Percentiles rank a stretch among this genome's conserved stretches.
Evolutionary conservation across 345 rosid species (phyloP).

Genomic region (Pelargonium nanum): DNA sequence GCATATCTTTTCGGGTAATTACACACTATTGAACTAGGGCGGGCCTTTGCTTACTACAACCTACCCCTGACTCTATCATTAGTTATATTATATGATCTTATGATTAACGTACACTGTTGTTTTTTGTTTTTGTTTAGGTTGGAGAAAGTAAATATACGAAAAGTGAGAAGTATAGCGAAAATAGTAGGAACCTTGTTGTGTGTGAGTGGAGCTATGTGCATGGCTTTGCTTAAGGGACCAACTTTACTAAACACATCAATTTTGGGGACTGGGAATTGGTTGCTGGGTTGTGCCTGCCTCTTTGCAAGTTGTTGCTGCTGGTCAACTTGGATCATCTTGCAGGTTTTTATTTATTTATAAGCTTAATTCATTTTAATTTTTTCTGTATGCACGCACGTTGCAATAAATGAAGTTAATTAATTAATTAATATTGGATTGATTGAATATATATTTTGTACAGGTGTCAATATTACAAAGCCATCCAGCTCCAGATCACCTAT

Average conservation of each 20-base stretch:
- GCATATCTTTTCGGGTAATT: slow-evolving; percentile 25
- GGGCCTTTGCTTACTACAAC: neutral
- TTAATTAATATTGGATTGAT: neutral
- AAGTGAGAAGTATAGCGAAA: slow-evolving; percentile 24
- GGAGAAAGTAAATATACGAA: slow-evolving; percentile 24
- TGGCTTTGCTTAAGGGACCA: slow-evolving; percentile 52
- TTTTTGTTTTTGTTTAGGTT: slow-evolving; percentile 12
- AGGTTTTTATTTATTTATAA: slow-evolving; percentile 15
- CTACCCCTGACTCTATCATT: neutral
- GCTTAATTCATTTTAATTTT: neutral
- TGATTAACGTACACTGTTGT: neutral
- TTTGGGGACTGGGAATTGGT: slow-evolving; percentile 22
- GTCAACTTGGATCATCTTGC: slow-evolving; percentile 54
- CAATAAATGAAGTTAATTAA: neutral
- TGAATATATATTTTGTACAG: slow-evolving; percentile 15
- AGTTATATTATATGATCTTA: neutral
- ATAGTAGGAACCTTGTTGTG: slow-evolving; percentile 24
- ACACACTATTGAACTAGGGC: no score
- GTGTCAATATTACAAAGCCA: slow-evolving; percentile 35
- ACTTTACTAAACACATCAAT: slow-evolving; percentile 26
- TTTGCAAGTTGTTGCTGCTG: slow-evolving; percentile 40
- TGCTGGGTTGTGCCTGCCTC: slow-evolving; percentile 41
- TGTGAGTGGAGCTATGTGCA: slow-evolving; percentile 50
- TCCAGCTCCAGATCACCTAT: slow-evolving; percentile 45
- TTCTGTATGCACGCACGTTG: neutral